Base-by-base conservation (phyloP, 2,329 filamentous ascomycete genomes). In the Thermomyces lanuginosus region DNA sequence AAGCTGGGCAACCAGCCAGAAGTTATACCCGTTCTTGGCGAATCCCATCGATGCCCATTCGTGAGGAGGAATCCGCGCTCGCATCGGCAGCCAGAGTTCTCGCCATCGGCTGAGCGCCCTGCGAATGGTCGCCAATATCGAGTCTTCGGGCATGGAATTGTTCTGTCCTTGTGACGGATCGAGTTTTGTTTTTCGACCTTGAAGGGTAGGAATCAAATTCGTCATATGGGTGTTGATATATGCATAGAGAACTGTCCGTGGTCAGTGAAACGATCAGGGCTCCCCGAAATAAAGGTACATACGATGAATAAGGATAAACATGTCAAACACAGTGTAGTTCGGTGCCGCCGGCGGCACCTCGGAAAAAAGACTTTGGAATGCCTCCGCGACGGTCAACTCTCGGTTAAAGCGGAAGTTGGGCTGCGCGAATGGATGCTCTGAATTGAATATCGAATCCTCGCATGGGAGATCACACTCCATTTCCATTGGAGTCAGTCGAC, bases 381-480 rank as follows among this genome's bases (percentile, higher is more conserved):
- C 52, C 24, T 53, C 46, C 13, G 40, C 47, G 6, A 55, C 35
- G 1, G 48, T 53, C 3, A 53, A 29, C 5, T 51, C 42, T 6
- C 56, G 49, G 9, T 43, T 43, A 14, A 49, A 45, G 7, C 41
- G 42, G 30, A 58, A 60, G 1, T 46, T 46, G 2, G 46, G 46
- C 19, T 58, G 48, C 21, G 48, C 36, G 26, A 59, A 60, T 13
- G 58, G 58, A 33, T 60, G 56, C 5, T 43, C 32, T 4, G 51
- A 52, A 22, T 39, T 39, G 37, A 58, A 61, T 2, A 58, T 21
- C 1, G 43, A 32, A 28, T 60, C 51, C 27, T 53, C 44, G 28
- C 52, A 58, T 3, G 55, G 54, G n/a, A 61, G 41, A 13, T 60
- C 56, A 28, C 48, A 56, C 27, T 56, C 47, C 33, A 60, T 43